Conservation (phyloP, 2,329 filamentous ascomycete genomes). For the Aspergillus arachidicola region DNA sequence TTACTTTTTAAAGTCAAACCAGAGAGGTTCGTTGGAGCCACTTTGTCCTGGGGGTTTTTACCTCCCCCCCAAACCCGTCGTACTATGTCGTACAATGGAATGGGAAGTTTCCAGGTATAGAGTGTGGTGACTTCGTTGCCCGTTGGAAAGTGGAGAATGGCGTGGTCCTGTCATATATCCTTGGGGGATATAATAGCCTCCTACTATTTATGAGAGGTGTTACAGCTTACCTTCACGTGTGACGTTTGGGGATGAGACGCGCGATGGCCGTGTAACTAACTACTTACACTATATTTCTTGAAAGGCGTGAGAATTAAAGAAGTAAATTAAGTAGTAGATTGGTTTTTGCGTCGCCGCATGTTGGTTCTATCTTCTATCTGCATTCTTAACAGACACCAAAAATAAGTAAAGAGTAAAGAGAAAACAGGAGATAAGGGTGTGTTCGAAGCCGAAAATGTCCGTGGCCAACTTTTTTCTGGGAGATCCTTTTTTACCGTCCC, state of each 20-base stretch:
- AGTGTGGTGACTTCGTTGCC: not conserved
- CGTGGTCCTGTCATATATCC: not conserved
- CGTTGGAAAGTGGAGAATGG: not conserved
- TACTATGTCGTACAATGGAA: not conserved
- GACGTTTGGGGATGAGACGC: not conserved
- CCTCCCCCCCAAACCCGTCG: not conserved
- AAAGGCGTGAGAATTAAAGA: not conserved
- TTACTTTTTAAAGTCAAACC: too few species aligned
- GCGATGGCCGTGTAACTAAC: not conserved
- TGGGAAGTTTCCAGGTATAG: not conserved
- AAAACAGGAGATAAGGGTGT: not conserved
- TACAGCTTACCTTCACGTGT: not conserved
- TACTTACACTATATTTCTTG: not conserved
- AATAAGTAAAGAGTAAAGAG: not conserved
- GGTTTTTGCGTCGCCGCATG: conserved; percentile 12
- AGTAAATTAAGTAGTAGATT: not conserved
- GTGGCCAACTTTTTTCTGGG: not conserved
- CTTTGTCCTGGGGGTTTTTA: not conserved
- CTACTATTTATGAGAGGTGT: not conserved
- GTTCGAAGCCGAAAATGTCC: not conserved
- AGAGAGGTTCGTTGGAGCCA: not conserved
- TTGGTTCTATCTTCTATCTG: conserved; percentile 8
- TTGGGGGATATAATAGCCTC: not conserved
- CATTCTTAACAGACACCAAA: not conserved
- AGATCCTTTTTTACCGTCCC: not conserved